These are phyloP conservation scores for Bauhinia variegata DNA, from an alignment of 306 rosid genomes.

Conservation along the genomic window DNA sequence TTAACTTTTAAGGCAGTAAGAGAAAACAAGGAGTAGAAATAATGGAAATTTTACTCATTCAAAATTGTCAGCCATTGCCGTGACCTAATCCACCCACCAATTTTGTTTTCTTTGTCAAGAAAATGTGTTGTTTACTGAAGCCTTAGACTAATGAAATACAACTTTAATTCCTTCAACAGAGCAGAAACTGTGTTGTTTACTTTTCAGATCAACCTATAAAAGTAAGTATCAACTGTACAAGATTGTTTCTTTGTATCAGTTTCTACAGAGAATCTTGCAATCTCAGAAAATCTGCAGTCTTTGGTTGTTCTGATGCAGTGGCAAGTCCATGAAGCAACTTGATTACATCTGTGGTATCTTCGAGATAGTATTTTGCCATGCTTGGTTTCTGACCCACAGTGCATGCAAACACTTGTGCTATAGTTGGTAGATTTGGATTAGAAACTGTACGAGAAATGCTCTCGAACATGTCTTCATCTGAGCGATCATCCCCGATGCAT, in stretches of 20 bases:
- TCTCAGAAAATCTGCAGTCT: slow-evolving; percentile 8
- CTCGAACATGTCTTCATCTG: slow-evolving; percentile 79
- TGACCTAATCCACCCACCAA: too few relatives aligned
- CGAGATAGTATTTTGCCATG: slow-evolving; percentile 72
- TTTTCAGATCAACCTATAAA: slow-evolving; percentile 37
- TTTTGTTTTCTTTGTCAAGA: slow-evolving; percentile 21
- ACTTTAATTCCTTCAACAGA: slow-evolving; percentile 29
- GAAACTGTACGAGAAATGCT: slow-evolving; percentile 47
- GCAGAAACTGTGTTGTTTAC: slow-evolving; percentile 34
- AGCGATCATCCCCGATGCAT: slow-evolving; percentile 76
- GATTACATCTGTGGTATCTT: slow-evolving; percentile 63
- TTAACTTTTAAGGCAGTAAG: too few relatives aligned
- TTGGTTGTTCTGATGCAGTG: slow-evolving; percentile 33
- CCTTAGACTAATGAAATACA: neutral
- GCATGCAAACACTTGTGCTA: slow-evolving; percentile 59
- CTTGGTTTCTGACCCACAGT: slow-evolving; percentile 79
- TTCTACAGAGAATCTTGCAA: slow-evolving; percentile 39
- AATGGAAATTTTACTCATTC: too few relatives aligned
- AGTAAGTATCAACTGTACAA: slow-evolving; percentile 51
- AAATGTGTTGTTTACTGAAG: slow-evolving; percentile 16
- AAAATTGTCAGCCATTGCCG: too few relatives aligned
- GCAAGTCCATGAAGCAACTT: slow-evolving; percentile 60
- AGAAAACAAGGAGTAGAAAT: too few relatives aligned
- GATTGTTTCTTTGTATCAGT: slow-evolving; percentile 32
- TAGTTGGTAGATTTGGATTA: slow-evolving; percentile 44